Conservation (phyloP, 805 yeast species). For the Cyberlindnera mrakii region DNA sequence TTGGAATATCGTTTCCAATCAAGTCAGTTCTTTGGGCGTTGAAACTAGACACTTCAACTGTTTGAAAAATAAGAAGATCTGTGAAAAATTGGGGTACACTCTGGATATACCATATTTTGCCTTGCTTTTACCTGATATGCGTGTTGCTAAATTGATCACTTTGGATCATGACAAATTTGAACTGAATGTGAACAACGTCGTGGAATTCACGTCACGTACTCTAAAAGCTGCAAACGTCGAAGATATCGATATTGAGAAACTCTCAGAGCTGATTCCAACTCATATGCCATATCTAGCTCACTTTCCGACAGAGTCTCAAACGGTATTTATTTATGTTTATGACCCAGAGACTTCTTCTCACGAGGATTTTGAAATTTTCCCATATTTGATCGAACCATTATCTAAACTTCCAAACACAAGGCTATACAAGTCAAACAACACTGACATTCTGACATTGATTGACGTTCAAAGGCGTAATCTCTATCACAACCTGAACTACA, state of each 20-base stretch:
- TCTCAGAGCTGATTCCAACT: constrained; percentile 14
- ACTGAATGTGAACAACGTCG: constrained; percentile 26
- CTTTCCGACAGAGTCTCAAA: constrained; percentile 29
- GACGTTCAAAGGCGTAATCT: constrained; percentile 32
- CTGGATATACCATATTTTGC: constrained; percentile 36
- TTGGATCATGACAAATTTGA: constrained; percentile 14
- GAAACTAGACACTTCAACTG: constrained; percentile 59
- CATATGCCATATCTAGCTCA: neutral
- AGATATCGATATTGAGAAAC: constrained; percentile 12
- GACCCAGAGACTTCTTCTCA: constrained; percentile 43
- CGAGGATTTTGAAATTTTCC: constrained; percentile 60
- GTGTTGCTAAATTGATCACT: constrained; percentile 37
- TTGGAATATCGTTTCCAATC: constrained; percentile 56
- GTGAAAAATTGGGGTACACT: constrained; percentile 43
- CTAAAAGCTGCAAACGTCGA: constrained; percentile 39
- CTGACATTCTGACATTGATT: constrained; percentile 30
- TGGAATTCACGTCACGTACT: constrained; percentile 43
- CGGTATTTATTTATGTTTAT: constrained; percentile 49
- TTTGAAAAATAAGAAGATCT: constrained; percentile 40
- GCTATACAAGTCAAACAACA: constrained; percentile 47
- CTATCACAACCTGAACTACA: constrained; percentile 37
- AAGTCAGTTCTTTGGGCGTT: constrained; percentile 30
- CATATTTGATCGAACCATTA: constrained; percentile 53
- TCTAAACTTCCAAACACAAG: constrained; percentile 52
- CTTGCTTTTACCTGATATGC: constrained; percentile 46